Base-by-base conservation (phyloP, 371 early-diverging fungal species). In the Mucor irregularis region DNA sequence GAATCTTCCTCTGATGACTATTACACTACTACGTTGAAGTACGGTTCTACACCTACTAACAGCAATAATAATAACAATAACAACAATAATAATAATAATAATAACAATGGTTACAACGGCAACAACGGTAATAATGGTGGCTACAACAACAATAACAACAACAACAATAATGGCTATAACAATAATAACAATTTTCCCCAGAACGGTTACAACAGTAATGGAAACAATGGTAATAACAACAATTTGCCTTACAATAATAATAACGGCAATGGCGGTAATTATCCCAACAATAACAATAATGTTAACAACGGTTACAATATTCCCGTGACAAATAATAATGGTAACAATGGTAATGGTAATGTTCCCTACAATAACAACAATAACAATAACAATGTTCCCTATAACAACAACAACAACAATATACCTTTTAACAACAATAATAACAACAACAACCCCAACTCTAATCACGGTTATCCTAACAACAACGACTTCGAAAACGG, bases 381-480 rank as follows among this genome's bases (percentile, higher is more conserved):
- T 19, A 54, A 33, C 24, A 53, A 34, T 16, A 55, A 37, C 6
- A 59, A 59, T 29, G 22, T 31, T 4, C 40, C 49, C 13, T 63
- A 63, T n/a, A 53, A 46, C 25, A 45, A 11, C 33, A 62, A 40
- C 2, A 44, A 42, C 9, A 30, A 44, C 11, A 49, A 49, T 24
- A 22, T 2, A 21, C 34, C 24, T 3, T 30, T 39, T 31, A 50
- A 44, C 22, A 47, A 24, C 10, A 49, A 26, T 13, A 55, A 44
- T 13, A 45, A 25, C 13, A 46, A 48, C 21, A 48, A 40, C 1
- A 31, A 48, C 24, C 33, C 19, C 9, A 44, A 55, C 4, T 45
- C 17, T 0, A 55, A 52, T 30, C 35, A 22, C 13, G 49, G 49
- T 7, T 57, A 62, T 19, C 35, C 26, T 35, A 48, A 24, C 19